Evolutionary conservation across 495 filamentous ascomycete genomes (phyloP), one percentile per base, ranked within the genome.

Genomic region (Daldinia bambusicola): DNA sequence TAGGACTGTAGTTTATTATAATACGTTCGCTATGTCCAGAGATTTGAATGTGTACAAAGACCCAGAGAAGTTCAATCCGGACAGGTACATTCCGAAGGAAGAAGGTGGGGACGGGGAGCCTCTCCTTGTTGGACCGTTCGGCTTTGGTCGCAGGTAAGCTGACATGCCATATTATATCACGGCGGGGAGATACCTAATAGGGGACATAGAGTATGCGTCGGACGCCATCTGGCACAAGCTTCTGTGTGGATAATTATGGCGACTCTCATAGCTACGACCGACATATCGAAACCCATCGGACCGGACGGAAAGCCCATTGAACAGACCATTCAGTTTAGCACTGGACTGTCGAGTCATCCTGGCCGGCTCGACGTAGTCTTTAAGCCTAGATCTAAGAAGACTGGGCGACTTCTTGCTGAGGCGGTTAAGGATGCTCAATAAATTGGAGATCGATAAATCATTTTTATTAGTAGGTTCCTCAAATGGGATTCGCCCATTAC

Each of bases 91-190:
- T 14, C 71, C 81, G 0, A 69, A 71, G 18, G 75, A 77, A 10
- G 72, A 84, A 48, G 84, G 85, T 0, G 85, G 84, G 0, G 75
- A 71, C 16, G 86, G 80, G 0, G 84, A 88, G 61, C 83, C 84
- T 4, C 66, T 85, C 13, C 82, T 82, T 0, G 75, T 83, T 16
- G 84, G 83, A 0, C 83, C 81, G 1, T 88, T 87, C 74, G 86
- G 86, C 1, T 88, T 88, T 75, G 86, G 85, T 10, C 68, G 74
- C 12, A 71, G 67, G 68, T 62, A 20, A 72, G 61, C 40, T 20
- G 41, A 38, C 18, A 38, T 32, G 7, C 52, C 20, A 50, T 14
- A n/a, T 32, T 10, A 6, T 20, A 41, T 13, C 6, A 18, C 8
- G 0, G 14, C 2, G 4, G 14, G n/a, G 1, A 14, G 9, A 26